These are phyloP conservation scores for Phytophthora pisi DNA, from an alignment of 352 stramenopile genomes.

Conservation along the genomic window DNA sequence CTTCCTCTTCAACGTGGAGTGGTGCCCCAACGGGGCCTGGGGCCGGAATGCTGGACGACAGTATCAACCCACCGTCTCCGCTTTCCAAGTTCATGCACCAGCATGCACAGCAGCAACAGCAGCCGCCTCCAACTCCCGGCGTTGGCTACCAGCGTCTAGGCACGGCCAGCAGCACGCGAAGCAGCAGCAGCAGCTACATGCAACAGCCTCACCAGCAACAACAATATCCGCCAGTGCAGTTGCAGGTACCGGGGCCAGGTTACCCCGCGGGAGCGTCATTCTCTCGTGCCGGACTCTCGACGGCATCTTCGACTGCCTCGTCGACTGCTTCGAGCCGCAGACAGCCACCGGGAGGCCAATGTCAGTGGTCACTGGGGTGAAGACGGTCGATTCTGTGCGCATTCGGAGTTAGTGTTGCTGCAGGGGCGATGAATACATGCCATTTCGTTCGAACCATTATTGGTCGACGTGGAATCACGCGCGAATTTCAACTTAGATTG, in stretches of 20 bases:
- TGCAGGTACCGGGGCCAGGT: background rate
- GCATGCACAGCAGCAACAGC: constrained; percentile 39
- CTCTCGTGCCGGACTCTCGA: constrained; percentile 29
- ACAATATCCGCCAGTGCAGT: constrained; percentile 3
- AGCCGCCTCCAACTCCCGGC: constrained; percentile 11
- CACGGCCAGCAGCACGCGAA: constrained; percentile 25
- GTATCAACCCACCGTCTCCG: constrained; percentile 52
- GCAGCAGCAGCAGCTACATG: constrained; percentile 20
- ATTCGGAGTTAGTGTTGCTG: background rate
- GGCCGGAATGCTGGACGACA: constrained; percentile 11
- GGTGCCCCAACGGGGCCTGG: background rate
- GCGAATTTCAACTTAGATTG: too few species aligned
- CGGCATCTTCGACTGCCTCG: constrained; percentile 22
- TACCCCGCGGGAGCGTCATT: constrained; percentile 14
- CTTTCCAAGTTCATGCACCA: constrained; percentile 80
- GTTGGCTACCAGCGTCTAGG: constrained; percentile 25
- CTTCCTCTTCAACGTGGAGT: constrained; percentile 25
- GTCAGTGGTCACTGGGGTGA: constrained; percentile 59
- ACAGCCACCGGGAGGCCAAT: constrained; percentile 67
- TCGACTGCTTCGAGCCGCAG: constrained; percentile 31
- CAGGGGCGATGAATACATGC: background rate
- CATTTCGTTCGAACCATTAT: background rate
- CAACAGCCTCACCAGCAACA: constrained; percentile 8
- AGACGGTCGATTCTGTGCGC: background rate
- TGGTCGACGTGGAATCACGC: too few species aligned